Conservation (phyloP, 257 asterid genomes). For the Anisodus tanguticus region DNA sequence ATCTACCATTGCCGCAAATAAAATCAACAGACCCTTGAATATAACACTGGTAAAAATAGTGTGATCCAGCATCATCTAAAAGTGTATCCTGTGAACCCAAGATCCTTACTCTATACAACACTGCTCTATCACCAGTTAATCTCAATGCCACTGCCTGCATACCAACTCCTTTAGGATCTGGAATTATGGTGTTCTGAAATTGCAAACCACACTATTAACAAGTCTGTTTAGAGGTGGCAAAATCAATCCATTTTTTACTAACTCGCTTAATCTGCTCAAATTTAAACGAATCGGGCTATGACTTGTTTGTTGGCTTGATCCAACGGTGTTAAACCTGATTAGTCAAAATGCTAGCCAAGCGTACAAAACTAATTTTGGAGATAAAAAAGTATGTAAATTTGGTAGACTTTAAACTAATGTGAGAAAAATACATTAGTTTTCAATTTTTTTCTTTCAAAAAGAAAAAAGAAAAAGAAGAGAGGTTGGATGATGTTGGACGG, state of each 20-base stretch:
- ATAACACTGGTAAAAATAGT: conserved; percentile 63
- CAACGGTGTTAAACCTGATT: no score
- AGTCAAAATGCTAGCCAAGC: no score
- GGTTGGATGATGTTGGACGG: no score
- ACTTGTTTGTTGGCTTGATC: no score
- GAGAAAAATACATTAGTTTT: no score
- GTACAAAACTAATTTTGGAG: no score
- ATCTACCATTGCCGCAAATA: conserved; percentile 78
- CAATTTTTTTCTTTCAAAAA: no score
- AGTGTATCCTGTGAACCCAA: conserved; percentile 90
- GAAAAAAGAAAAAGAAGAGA: no score
- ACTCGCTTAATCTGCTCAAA: background rate
- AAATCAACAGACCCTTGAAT: conserved; percentile 81
- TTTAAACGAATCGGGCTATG: background rate
- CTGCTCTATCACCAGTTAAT: conserved; percentile 66
- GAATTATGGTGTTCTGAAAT: conserved; percentile 64
- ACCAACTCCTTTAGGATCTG: conserved; percentile 48
- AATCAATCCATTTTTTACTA: no score
- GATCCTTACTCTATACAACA: conserved; percentile 65
- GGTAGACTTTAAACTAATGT: no score
- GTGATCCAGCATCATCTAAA: conserved; percentile 67
- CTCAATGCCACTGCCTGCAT: conserved; percentile 85
- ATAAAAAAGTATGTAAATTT: no score
- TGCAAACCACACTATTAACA: background rate
- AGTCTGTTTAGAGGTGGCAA: no score